Conservation (phyloP, 345 rosid genomes). For the Syzygium aromaticum region DNA sequence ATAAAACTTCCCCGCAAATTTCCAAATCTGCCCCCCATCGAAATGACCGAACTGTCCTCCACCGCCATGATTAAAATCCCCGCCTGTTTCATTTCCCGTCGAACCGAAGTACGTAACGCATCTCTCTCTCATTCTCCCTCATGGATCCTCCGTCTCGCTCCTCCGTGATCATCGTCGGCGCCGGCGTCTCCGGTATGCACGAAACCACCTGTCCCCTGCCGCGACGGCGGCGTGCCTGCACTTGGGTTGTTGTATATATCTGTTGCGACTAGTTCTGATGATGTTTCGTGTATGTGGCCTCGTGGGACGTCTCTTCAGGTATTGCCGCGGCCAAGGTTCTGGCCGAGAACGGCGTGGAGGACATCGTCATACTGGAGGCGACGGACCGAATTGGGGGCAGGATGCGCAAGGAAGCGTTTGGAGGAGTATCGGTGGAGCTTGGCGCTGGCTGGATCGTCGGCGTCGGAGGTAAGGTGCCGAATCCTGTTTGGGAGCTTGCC, state of each 20-base stretch:
- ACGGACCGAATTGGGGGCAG: conserved; percentile 90
- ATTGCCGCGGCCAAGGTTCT: conserved; percentile 74
- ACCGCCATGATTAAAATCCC: neutral
- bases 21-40: neutral
- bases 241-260: neutral
- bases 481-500: conserved; percentile 91
- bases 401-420: conserved; percentile 63
- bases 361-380: conserved; percentile 72
- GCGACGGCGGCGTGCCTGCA: no score
- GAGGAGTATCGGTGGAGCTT: conserved; percentile 80
- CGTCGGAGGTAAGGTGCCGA: conserved; percentile 78
- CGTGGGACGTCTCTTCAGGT: conserved; percentile 22
- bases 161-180: conserved; percentile 77
- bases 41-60: neutral
- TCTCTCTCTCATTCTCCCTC: conserved; percentile 34
- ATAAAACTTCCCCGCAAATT: no score
- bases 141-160: conserved; percentile 17
- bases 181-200: no score
- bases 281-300: neutral
- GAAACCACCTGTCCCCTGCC: neutral
- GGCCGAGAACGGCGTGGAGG: conserved; percentile 72
- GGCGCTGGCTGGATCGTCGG: conserved; percentile 99
- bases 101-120: neutral
- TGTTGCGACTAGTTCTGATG: neutral
- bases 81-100: neutral